A percentile compares a stretch with the other conserved stretches of the same genome.
Evolutionary conservation across 2,329 filamentous ascomycete species (phyloP).

Genomic region (Lachnum nothofagi): DNA sequence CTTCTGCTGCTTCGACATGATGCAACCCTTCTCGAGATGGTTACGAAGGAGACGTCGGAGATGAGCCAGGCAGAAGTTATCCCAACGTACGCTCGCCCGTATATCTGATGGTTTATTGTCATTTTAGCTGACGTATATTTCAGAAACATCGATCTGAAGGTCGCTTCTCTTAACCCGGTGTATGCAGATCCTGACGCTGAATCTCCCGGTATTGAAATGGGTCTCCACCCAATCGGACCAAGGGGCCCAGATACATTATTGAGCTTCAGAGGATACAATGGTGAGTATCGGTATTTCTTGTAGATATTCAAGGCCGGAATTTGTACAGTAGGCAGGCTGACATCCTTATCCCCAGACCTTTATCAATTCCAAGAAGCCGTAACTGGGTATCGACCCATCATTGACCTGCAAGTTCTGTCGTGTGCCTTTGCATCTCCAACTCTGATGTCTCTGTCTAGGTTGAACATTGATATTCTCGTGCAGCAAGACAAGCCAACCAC

Average conservation of each 20-base stretch:
- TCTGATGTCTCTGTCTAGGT: background rate
- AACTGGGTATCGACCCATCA: conserved; percentile 3
- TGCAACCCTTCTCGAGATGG: conserved; percentile 4
- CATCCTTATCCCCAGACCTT: background rate
- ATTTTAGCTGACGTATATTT: background rate
- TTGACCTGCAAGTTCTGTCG: background rate
- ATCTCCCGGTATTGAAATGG: conserved; percentile 1
- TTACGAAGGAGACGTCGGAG: conserved; percentile 5
- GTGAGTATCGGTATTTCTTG: background rate
- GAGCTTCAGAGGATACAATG: background rate
- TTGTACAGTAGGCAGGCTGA: too few species aligned
- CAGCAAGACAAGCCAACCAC: conserved; percentile 1
- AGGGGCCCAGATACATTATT: conserved; percentile 2
- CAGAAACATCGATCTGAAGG: conserved; percentile 1
- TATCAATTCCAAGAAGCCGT: conserved; percentile 7
- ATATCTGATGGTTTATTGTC: background rate
- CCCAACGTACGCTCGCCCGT: background rate
- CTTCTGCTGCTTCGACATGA: conserved; percentile 5
- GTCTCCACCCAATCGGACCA: conserved; percentile 1
- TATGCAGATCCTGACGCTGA: conserved; percentile 3
- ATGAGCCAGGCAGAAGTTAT: background rate
- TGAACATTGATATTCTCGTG: conserved; percentile 2
- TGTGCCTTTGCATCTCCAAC: background rate
- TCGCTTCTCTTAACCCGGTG: conserved; percentile 3
- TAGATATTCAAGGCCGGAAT: too few species aligned